Evolutionary conservation across 805 yeast species (phyloP), one percentile per base, ranked within the genome.

Genomic region (Cyberlindnera bimundalis): DNA sequence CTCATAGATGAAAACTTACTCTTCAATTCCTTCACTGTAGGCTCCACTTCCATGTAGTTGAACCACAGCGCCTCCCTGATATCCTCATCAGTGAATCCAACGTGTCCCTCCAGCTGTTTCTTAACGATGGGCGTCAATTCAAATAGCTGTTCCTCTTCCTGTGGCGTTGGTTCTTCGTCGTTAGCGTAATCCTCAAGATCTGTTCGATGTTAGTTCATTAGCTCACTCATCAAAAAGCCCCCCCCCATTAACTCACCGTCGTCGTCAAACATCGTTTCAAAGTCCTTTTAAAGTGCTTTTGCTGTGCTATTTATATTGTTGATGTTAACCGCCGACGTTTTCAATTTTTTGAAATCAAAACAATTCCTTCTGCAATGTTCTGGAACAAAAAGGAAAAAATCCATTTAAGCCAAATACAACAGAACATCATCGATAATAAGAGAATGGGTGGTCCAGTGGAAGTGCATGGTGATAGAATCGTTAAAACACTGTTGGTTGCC

Each of bases 31-130:
- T 62, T 66, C 7, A 79, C 48, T 0, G 86, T 59, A 11, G 71
- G 70, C 4, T 72, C 76, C 5, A 78, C 52, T 31, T 75, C 79
- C 53, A 74, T 73, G 55, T 79, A 79, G 50, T 78, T 76, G 47
- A 66, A 67, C 73, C 81, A 81, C 10, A 84, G 64, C 0, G 77
- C 64, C 47, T 78, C 82, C 51, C 78, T 74, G 45, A 83, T 59
- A 33, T 72, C 76, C 12, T 64, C 52, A 19, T 77, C 82, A 8
- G 67, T 64, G 34, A 76, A 67, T 0, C 62, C 63, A 8, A 58
- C 56, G 36, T 71, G 73, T 8, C 62, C 62, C 15, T 49, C 56
- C 26, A 74, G 48, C 38, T 58, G 51, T 26, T 55, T 41, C 53
- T 69, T 71, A 16, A 76, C 58, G 19, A 47, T 29, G 2, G 82